These are phyloP conservation scores for Beauveria rudraprayagi DNA, from an alignment of 2,329 filamentous ascomycete species.

Conservation along the genomic window DNA sequence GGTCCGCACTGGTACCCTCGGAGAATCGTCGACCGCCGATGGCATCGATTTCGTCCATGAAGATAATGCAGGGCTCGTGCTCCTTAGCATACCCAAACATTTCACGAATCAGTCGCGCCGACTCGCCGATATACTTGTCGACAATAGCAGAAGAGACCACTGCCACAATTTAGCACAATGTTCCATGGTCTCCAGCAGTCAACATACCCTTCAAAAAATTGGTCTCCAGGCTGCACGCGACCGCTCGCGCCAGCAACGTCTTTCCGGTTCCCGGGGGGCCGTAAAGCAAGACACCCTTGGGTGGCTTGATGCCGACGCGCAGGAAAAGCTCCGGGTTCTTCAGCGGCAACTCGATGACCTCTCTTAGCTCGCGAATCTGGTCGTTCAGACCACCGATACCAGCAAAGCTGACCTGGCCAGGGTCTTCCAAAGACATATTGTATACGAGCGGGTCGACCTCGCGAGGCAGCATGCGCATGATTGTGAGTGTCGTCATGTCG, in stretches of 20 bases:
- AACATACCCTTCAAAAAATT: slow-evolving; percentile 89
- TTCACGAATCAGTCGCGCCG: slow-evolving; percentile 89
- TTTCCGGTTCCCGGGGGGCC: slow-evolving; percentile 96
- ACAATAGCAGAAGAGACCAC: slow-evolving; percentile 98
- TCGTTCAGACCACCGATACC: slow-evolving; percentile 97
- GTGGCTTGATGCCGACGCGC: slow-evolving; percentile 95
- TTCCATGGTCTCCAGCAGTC: slow-evolving; percentile 6
- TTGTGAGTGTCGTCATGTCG: slow-evolving; percentile 98
- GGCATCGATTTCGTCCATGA: slow-evolving; percentile 99
- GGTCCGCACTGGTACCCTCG: slow-evolving; percentile 93
- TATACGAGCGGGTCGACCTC: slow-evolving; percentile 98
- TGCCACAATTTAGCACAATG: slow-evolving; percentile 27
- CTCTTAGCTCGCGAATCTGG: slow-evolving; percentile 92
- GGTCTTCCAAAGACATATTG: slow-evolving; percentile 99
- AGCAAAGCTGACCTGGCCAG: slow-evolving; percentile 93
- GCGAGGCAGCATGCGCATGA: slow-evolving; percentile 98
- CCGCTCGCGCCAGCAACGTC: slow-evolving; percentile 86
- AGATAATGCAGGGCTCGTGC: slow-evolving; percentile 98
- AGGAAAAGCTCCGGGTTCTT: slow-evolving; percentile 98
- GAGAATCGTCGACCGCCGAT: slow-evolving; percentile 96
- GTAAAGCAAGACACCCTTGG: slow-evolving; percentile 93
- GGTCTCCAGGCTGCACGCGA: slow-evolving; percentile 92
- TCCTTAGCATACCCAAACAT: slow-evolving; percentile 99
- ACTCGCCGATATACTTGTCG: slow-evolving; percentile 99
- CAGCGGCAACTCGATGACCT: slow-evolving; percentile 94